Conservation (phyloP, 208 protist species). For the Endotrypanum monterogeii region DNA sequence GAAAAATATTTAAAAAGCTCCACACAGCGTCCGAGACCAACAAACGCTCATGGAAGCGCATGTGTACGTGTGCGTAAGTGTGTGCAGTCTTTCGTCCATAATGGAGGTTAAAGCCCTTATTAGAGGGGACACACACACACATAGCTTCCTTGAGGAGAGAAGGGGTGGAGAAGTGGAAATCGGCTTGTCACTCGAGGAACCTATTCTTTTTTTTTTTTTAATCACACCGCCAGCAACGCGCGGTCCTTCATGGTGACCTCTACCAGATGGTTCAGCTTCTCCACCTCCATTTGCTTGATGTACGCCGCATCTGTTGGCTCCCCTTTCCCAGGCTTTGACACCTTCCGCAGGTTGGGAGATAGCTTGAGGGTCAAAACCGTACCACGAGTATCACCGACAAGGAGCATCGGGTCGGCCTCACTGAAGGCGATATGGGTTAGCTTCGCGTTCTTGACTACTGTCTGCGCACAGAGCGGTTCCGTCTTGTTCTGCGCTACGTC, state of each 20-base stretch:
- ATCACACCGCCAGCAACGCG: constrained; percentile 64
- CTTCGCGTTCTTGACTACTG: constrained; percentile 97
- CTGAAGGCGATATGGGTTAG: constrained; percentile 97
- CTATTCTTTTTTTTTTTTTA: neutral
- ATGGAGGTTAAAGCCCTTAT: too few relatives aligned
- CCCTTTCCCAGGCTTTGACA: constrained; percentile 78
- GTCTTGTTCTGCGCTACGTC: constrained; percentile 95
- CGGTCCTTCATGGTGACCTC: constrained; percentile 93
- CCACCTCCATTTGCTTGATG: constrained; percentile 69
- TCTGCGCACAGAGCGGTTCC: constrained; percentile 95
- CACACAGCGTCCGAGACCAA: neutral
- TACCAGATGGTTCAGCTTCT: constrained; percentile 90
- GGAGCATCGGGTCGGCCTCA: constrained; percentile 87
- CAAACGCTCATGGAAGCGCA: too few relatives aligned
- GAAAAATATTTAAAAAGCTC: neutral
- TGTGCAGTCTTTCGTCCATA: too few relatives aligned
- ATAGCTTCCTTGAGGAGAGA: neutral
- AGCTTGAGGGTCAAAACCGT: constrained; percentile 95
- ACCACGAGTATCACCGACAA: constrained; percentile 96
- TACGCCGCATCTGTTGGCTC: constrained; percentile 46
- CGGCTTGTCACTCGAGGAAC: neutral
- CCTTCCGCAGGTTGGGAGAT: constrained; percentile 94
- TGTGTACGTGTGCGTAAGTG: too few relatives aligned
- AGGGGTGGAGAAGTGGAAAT: neutral
- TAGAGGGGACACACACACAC: too few relatives aligned